A percentile compares a stretch with the other conserved stretches of the same genome.
phyloP scores from a whole-genome alignment of 2,329 filamentous ascomycete species.

The Neopestalotiopsis sp. region DNA sequence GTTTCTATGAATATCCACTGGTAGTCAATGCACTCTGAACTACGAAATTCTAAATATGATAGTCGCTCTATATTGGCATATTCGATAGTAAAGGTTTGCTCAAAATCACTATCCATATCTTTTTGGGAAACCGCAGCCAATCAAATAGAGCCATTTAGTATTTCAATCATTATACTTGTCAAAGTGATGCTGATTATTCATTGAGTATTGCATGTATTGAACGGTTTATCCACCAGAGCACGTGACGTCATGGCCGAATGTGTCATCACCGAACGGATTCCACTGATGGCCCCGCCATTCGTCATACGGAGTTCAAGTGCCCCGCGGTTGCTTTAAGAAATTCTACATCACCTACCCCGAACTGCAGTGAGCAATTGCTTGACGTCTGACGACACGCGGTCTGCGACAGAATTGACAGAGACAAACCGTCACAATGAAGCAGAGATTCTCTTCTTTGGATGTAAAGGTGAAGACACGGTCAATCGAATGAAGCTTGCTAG shows the following conservation, averaged over 20 bases:
- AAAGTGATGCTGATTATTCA: not conserved
- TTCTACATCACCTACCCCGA: not conserved
- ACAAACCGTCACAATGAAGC: slow-evolving; percentile 52
- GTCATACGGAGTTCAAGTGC: not conserved
- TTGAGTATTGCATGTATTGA: not conserved
- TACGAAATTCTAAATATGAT: no score
- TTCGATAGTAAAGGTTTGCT: no score
- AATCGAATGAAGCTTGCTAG: not conserved
- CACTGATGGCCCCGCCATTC: slow-evolving; percentile 15
- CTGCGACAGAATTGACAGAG: not conserved
- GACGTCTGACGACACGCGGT: not conserved
- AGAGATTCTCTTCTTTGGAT: slow-evolving; percentile 62
- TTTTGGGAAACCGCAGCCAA: no score
- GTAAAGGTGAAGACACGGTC: slow-evolving; percentile 50
- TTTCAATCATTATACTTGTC: not conserved
- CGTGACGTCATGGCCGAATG: slow-evolving; percentile 14
- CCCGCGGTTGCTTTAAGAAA: slow-evolving; percentile 10
- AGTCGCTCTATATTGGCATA: no score
- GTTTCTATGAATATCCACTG: no score
- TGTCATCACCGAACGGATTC: slow-evolving; percentile 16
- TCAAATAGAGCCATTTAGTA: no score
- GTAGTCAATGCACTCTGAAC: no score
- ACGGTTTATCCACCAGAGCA: not conserved
- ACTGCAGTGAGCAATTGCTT: not conserved
- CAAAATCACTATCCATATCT: no score